phyloP scores from a whole-genome alignment of 2,329 filamentous ascomycete genomes.

The Ceratocystis albifundus region DNA sequence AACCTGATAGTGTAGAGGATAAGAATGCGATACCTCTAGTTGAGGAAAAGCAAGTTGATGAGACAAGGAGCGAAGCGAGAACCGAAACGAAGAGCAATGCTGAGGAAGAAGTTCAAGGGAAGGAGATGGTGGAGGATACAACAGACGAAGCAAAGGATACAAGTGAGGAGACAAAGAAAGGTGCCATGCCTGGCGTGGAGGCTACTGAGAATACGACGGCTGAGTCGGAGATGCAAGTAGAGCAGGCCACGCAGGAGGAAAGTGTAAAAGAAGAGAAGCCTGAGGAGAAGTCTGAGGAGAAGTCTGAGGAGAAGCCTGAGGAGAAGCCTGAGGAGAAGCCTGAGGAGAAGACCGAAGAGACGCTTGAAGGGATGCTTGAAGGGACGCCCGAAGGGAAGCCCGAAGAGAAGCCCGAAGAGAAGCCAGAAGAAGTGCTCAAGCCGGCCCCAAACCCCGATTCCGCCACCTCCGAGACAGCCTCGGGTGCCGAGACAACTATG shows the following conservation, averaged over 20 bases:
- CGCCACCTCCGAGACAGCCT: background rate
- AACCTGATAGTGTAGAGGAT: background rate
- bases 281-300: constrained; percentile 3
- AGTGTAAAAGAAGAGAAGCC: constrained; percentile 3
- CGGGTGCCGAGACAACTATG: too few species aligned
- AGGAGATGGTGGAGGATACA: background rate
- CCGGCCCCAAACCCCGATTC: constrained; percentile 20
- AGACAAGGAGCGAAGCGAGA: too few species aligned
- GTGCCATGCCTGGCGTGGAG: constrained; percentile 22
- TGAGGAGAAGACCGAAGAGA: background rate
- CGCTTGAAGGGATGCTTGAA: constrained; percentile 14
- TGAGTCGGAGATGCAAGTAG: background rate
- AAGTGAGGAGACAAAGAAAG: constrained; percentile 22
- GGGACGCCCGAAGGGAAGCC: background rate
- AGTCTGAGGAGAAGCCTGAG: too few species aligned
- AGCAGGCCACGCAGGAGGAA: too few species aligned
- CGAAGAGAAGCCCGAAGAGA: constrained; percentile 23
- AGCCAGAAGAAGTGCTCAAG: constrained; percentile 21
- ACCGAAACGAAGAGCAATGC: too few species aligned
- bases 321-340: constrained; percentile 23
- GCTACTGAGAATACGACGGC: constrained; percentile 25
- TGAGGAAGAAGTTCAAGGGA: background rate
- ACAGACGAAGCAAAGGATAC: constrained; percentile 22
- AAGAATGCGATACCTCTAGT: background rate
- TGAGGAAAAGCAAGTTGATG: background rate